Evolutionary conservation across 495 filamentous ascomycete species (phyloP).

Genomic region (Talaromyces proteolyticus): DNA sequence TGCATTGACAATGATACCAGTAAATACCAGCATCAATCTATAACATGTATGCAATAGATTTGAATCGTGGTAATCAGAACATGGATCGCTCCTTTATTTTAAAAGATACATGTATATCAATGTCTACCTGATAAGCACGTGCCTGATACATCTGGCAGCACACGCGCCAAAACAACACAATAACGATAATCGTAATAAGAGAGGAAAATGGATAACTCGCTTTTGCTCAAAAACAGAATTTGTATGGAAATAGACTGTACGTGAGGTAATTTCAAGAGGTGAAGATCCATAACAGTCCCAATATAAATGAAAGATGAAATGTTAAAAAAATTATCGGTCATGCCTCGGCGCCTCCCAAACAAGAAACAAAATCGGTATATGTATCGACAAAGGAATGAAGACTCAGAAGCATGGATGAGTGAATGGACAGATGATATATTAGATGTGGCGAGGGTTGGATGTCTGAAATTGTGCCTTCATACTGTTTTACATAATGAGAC

Average conservation of each 20-base stretch:
- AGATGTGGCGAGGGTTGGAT: neutral
- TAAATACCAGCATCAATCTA: no score
- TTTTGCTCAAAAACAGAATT: neutral
- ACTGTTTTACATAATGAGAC: slow-evolving; percentile 70
- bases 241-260: neutral
- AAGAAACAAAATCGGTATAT: neutral
- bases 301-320: no score
- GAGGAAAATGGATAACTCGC: neutral
- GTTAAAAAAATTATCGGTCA: neutral
- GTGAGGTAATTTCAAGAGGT: neutral
- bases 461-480: neutral
- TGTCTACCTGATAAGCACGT: no score
- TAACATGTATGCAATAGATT: no score
- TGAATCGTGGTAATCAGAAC: no score
- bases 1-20: no score
- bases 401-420: slow-evolving; percentile 6
- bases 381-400: slow-evolving; percentile 7
- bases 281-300: no score
- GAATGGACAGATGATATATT: neutral
- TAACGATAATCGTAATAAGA: neutral
- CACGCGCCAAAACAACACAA: neutral
- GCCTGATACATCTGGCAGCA: no score
- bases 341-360: neutral
- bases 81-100: neutral
- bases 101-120: neutral